Base-by-base conservation (phyloP, 1,284 basidiomycete species). In the Malassezia globosa region DNA sequence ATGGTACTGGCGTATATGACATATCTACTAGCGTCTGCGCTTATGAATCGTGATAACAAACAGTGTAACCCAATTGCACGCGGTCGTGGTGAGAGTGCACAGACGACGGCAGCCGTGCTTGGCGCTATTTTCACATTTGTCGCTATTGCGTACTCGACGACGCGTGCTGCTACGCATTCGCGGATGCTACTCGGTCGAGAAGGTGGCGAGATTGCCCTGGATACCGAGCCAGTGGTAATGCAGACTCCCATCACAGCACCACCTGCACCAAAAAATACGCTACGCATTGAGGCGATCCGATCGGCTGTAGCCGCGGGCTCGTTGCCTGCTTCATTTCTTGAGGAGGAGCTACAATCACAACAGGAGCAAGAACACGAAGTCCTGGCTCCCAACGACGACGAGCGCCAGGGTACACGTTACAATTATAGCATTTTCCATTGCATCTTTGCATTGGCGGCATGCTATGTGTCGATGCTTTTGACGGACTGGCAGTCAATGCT, bases 361-460 rank as follows among this genome's bases (percentile, higher is more conserved):
- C 85, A 87, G 45, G 56, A 54, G 37, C 23, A 43, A n/a, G 27
- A 38, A 14, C 22, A 49, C 11, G 34, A 14, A 81, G 82, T 3
- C 81, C 83, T 19, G 50, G 73, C 22, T 72, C 80, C 23, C 81
- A 81, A 82, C 45, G 92, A 97, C 70, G 94, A 99, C 63, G 92
- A 97, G 74, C 81, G 85, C 25, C 80, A 83, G 37, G 90, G 88
- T n/a, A 94, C 88, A n/a, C 82, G 87, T 57, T 99, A 97, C 75
- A 94, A 94, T 65, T 96, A 99, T 72, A 82, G 87, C 14, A 96
- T 89, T 84, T 97, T 97, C 82, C 92, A 97, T 73, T 75, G 94
- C 71, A 95, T 97, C 67, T 99, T 97, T 72, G 82, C 85, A 40
- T 84, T 96, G 59, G 94, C 83, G 16, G 79, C 87, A 14, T 96